Conservation (phyloP, 306 rosid genomes). For the Ceratonia siliqua region DNA sequence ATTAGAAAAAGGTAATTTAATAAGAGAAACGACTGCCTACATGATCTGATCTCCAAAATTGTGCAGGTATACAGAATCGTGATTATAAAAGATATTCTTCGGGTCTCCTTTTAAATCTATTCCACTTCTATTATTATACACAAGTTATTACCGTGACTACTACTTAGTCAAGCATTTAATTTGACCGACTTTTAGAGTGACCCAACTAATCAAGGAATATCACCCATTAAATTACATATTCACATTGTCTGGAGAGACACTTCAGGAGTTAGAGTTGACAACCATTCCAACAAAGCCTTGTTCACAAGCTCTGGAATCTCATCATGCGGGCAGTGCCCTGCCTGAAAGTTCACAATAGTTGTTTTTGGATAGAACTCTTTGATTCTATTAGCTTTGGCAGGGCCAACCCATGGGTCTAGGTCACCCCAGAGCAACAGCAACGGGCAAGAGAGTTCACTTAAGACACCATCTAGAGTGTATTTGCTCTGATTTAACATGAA, state of each 20-base stretch:
- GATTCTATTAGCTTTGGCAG: slow-evolving; percentile 75
- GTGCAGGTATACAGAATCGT: background rate
- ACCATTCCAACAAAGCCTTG: slow-evolving; percentile 76
- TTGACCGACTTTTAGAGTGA: background rate
- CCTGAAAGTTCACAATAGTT: slow-evolving; percentile 73
- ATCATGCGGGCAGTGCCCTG: slow-evolving; percentile 94
- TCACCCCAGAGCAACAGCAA: slow-evolving; percentile 90
- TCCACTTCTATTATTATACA: background rate
- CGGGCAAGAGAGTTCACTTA: slow-evolving; percentile 78
- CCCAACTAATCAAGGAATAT: background rate
- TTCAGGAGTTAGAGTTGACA: slow-evolving; percentile 51
- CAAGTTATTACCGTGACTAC: background rate
- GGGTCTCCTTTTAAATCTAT: background rate
- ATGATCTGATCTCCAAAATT: background rate
- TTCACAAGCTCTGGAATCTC: slow-evolving; percentile 85
- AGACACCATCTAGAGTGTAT: slow-evolving; percentile 68
- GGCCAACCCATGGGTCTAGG: slow-evolving; percentile 98
- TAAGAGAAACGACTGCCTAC: background rate
- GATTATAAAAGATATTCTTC: background rate
- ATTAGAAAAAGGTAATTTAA: background rate
- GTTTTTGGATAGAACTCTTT: slow-evolving; percentile 81
- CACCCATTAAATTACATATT: slow-evolving; percentile 21
- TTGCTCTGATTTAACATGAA: slow-evolving; percentile 83
- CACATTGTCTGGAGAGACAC: slow-evolving; percentile 51
- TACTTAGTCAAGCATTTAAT: slow-evolving; percentile 6